phyloP scores from a whole-genome alignment of 306 rosid genomes.

The Gastrolobium bilobum region DNA sequence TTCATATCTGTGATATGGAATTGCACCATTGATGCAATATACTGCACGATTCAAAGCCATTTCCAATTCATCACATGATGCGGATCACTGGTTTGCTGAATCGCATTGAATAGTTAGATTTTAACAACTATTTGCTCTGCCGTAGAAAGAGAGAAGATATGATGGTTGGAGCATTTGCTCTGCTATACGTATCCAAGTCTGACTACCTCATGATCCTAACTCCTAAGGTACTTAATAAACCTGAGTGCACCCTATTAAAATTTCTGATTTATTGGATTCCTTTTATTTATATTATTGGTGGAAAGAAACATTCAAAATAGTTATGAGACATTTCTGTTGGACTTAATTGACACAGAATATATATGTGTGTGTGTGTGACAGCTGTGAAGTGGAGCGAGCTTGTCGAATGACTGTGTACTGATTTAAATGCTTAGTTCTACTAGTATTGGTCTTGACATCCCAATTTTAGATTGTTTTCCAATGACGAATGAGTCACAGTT shows the following conservation, averaged over 20 bases:
- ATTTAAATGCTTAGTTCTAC: conserved; percentile 15
- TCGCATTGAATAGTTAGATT: too few relatives aligned
- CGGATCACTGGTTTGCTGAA: too few relatives aligned
- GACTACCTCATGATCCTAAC: not conserved
- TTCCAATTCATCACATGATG: too few relatives aligned
- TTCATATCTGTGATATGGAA: too few relatives aligned
- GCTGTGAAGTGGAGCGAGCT: conserved; percentile 6
- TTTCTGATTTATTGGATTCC: not conserved
- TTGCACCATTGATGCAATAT: too few relatives aligned
- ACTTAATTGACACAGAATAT: conserved; percentile 7
- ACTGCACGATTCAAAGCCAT: too few relatives aligned
- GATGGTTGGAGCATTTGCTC: conserved; percentile 1
- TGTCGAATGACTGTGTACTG: not conserved
- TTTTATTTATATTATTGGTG: conserved; percentile 26
- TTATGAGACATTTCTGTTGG: conserved; percentile 10
- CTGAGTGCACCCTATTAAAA: not conserved
- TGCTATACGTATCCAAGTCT: not conserved
- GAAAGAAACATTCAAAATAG: conserved; percentile 29
- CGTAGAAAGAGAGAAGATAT: not conserved
- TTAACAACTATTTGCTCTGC: not conserved
- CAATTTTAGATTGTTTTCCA: conserved; percentile 24
- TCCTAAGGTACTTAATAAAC: not conserved
- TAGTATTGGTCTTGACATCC: conserved; percentile 1
- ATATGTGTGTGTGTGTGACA: not conserved
- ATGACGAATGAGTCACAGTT: conserved; percentile 16